Base-by-base conservation (phyloP, 2,329 filamentous ascomycete species). In the Lasiodiplodia sp. region DNA sequence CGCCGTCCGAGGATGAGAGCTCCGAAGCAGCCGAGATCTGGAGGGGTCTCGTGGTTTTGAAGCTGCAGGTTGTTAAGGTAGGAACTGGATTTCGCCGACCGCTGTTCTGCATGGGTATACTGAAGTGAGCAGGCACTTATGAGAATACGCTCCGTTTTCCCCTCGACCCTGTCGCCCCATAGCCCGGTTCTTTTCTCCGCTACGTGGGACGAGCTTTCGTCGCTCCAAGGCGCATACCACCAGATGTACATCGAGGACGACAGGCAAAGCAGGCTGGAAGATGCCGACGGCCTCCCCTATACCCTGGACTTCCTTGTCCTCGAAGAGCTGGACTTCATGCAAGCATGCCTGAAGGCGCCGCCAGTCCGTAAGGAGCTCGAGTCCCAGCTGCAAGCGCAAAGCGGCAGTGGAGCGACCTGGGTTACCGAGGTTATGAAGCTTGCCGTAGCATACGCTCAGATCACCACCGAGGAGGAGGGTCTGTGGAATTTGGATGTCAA, bases 401-500 rank as follows among this genome's bases (percentile, higher is more conserved):
- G 85, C 62, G 84, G 85, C 34, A 87, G 88, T 2, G 86, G 88
- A 68, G 86, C 88, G 11, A 89, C 90, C 2, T 98, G 95, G 95
- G 86, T 97, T 72, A 86, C 92, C 40, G 92, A 97, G 75, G 89
- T 97, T 23, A 92, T 97, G 88, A 92, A 91, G 77, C 86, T 97
- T 72, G 88, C 94, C 11, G 89, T 94, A 23, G 89, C 90, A 1
- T 98, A 97, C 80, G 91, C 94, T 14, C 93, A 95, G 72, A 96
- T 99, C 73, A 94, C 92, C 2, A 90, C 89, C 34, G 96, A 99
- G 78, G 96, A 98, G 76, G 93, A 97, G 81, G 93, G 92, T 8
- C 82, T 99, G 11, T 99, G 96, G 96, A 93, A 97, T 73, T 93
- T 97, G 71, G 96, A 99, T 79, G 92, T 96, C 73, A 98, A 97